Percentiles rank a stretch among this genome's conserved stretches.
These are phyloP conservation scores for Sisymbrium altissimum DNA, from an alignment of 345 rosid genomes.

Conservation along the genomic window DNA sequence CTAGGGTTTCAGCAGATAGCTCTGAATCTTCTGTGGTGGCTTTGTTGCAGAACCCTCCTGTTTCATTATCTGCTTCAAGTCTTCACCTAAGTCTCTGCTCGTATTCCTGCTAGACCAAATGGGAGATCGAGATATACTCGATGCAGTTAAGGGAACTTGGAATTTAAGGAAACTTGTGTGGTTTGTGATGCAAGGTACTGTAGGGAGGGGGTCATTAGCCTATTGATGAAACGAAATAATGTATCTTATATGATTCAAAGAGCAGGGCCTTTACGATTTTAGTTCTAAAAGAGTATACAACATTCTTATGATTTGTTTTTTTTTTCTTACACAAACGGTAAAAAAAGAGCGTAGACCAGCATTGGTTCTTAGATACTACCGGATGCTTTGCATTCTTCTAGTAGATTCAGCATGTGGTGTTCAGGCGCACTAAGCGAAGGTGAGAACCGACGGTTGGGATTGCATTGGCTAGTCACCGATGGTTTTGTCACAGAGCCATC, in stretches of 20 bases:
- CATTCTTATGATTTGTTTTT: constrained; percentile 16
- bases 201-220: background rate
- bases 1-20: background rate
- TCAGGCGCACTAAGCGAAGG: constrained; percentile 91
- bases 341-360: constrained; percentile 10
- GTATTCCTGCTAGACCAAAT: no score
- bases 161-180: background rate
- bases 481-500: constrained; percentile 33
- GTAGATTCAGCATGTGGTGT: constrained; percentile 63
- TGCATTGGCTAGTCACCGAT: constrained; percentile 32
- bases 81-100: no score
- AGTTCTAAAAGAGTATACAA: background rate
- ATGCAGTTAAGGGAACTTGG: background rate
- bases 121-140: background rate
- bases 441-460: constrained; percentile 42
- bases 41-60: background rate
- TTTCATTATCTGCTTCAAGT: background rate
- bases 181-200: constrained; percentile 9
- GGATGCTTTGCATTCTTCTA: constrained; percentile 69
- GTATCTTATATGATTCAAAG: background rate
- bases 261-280: background rate
- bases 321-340: constrained; percentile 4
- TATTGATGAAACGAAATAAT: background rate
- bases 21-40: background rate
- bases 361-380: constrained; percentile 42